These are phyloP conservation scores for Tolypocladium tundrense DNA, from an alignment of 2,329 filamentous ascomycete genomes.

Conservation along the genomic window DNA sequence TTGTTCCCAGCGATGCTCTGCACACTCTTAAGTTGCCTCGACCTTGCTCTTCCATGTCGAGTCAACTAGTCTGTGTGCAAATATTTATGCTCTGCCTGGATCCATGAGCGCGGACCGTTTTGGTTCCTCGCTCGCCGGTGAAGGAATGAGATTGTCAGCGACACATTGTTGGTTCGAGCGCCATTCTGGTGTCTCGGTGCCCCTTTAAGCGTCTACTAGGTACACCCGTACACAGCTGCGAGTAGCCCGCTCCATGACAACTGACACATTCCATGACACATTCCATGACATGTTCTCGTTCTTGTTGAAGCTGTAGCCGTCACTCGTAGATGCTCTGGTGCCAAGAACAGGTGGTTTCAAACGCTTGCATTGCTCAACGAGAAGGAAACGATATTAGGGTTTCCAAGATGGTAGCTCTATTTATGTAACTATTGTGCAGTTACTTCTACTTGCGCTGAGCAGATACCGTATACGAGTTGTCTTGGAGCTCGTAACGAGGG, in stretches of 20 bases:
- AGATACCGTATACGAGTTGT: neutral
- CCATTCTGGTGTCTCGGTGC: slow-evolving; percentile 17
- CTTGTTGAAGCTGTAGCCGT: neutral
- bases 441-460: neutral
- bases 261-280: slow-evolving; percentile 25
- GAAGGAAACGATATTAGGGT: neutral
- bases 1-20: slow-evolving; percentile 28
- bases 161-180: slow-evolving; percentile 11
- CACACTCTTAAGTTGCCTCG: slow-evolving; percentile 98
- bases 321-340: neutral
- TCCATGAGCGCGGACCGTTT: slow-evolving; percentile 40
- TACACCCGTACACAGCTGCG: slow-evolving; percentile 19
- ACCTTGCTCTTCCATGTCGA: slow-evolving; percentile 64
- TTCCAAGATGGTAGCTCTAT: neutral
- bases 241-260: slow-evolving; percentile 14
- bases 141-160: slow-evolving; percentile 20
- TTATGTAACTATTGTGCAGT: neutral
- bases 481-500: neutral
- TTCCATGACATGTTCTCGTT: slow-evolving; percentile 1
- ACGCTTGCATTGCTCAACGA: neutral
- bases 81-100: slow-evolving; percentile 48
- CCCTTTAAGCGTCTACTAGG: slow-evolving; percentile 23
- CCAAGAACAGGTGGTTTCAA: neutral
- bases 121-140: slow-evolving; percentile 26
- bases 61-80: slow-evolving; percentile 96